A percentile compares a stretch with the other conserved stretches of the same genome.
Conservation (phyloP, 2,329 filamentous ascomycete genomes). For the Rhynchosporium graminicola region DNA sequence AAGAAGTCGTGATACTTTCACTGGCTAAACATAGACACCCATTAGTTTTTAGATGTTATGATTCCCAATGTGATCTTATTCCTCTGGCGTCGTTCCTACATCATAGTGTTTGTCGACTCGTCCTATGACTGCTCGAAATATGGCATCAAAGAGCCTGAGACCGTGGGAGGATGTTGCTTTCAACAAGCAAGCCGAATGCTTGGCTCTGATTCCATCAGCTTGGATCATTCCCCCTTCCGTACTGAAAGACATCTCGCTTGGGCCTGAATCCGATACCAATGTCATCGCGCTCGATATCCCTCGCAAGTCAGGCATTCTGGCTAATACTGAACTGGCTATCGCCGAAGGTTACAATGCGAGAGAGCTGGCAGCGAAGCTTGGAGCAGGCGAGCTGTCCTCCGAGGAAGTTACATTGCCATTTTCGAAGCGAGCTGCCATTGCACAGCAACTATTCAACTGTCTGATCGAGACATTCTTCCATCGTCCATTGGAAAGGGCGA, state of each 20-base stretch:
- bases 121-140: background rate
- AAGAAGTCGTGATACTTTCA: background rate
- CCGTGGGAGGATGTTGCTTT: constrained; percentile 2
- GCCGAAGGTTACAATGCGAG: constrained; percentile 22
- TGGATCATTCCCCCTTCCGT: constrained; percentile 4
- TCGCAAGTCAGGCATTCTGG: background rate
- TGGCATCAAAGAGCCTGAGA: background rate
- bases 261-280: background rate
- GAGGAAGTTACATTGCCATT: constrained; percentile 51
- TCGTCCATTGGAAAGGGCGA: constrained; percentile 46
- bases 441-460: constrained; percentile 50
- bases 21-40: background rate
- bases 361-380: constrained; percentile 21
- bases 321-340: constrained; percentile 20
- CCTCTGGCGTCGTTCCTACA: too few relatives aligned
- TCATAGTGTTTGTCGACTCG: background rate
- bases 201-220: background rate
- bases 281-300: background rate
- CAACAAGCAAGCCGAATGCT: constrained; percentile 6
- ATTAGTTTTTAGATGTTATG: background rate
- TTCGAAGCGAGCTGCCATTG: constrained; percentile 47
- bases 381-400: constrained; percentile 37
- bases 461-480: constrained; percentile 50
- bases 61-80: background rate
- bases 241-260: constrained; percentile 4